Base-by-base conservation (phyloP, 768 basidiomycete genomes). In the Mycena epipterygia region DNA sequence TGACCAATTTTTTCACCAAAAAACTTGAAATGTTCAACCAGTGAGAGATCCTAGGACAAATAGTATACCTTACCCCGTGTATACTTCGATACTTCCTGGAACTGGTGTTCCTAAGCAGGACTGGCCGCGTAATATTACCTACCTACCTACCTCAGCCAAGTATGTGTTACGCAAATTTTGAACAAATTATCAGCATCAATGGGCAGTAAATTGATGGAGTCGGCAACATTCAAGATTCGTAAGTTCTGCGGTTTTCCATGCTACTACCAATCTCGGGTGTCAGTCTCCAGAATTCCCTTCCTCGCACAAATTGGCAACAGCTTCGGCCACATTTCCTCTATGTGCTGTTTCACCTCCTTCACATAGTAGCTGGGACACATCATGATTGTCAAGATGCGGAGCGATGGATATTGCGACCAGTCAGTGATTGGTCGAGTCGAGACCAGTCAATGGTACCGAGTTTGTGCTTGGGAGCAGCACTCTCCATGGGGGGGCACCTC, bases 371-470 rank as follows among this genome's bases (percentile, higher is more conserved):
- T 12, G 5, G 27, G 19, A 6, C 8, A 14, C 49, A 51, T 51
- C 49, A 13, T 13, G 29, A 51, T 51, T 30, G 29, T 51, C 49
- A 51, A 25, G n/a, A n/a, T n/a, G n/a, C n/a, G n/a, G n/a, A n/a
- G n/a, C n/a, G n/a, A n/a, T n/a, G n/a, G n/a, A n/a, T n/a, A n/a
- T n/a, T n/a, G n/a, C n/a, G n/a, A n/a, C n/a, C n/a, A n/a, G n/a
- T n/a, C n/a, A n/a, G 23, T 23, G 46, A 48, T 23, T 14, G 46
- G 46, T 48, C 46, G 8, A 48, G 46, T 25, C 14, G 46, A 48
- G 46, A 27, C 46, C 46, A 48, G 56, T 58, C 23, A 23, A 58
- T 58, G 39, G 14, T 41, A 58, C 37, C 37, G 56, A 58, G 9
- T 8, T 27, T 42, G 56, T 58, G 9, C 19, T 58, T 17, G 23